Percentiles rank a stretch among this genome's conserved stretches.
These are phyloP conservation scores for Orbilia oligospora DNA, from an alignment of 2,329 filamentous ascomycete genomes.

Conservation along the genomic window DNA sequence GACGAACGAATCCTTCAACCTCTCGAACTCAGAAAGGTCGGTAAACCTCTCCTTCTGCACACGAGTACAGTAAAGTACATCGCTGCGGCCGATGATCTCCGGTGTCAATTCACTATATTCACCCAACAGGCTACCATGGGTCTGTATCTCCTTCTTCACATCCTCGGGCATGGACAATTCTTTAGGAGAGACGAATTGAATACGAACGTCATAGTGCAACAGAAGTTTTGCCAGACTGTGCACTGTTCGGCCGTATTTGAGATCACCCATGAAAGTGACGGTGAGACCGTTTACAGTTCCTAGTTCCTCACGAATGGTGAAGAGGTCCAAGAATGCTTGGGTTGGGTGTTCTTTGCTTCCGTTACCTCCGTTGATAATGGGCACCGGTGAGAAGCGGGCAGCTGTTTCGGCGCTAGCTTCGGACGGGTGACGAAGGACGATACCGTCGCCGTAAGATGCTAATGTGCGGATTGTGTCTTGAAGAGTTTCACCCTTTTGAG, in stretches of 20 bases:
- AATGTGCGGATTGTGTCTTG: slow-evolving; percentile 95
- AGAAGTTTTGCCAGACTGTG: slow-evolving; percentile 96
- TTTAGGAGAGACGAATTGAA: slow-evolving; percentile 90
- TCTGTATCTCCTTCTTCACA: slow-evolving; percentile 79
- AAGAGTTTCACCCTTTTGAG: slow-evolving; percentile 92
- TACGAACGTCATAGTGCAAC: slow-evolving; percentile 92
- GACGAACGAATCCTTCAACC: slow-evolving; percentile 87
- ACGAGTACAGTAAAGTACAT: slow-evolving; percentile 96
- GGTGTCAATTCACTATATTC: slow-evolving; percentile 85
- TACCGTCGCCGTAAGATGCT: slow-evolving; percentile 92
- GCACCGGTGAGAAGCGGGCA: slow-evolving; percentile 87
- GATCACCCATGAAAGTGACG: slow-evolving; percentile 94
- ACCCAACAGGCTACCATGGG: slow-evolving; percentile 80
- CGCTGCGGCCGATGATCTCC: slow-evolving; percentile 86
- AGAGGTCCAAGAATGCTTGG: slow-evolving; percentile 96
- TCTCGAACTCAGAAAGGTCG: slow-evolving; percentile 84
- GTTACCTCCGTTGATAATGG: slow-evolving; percentile 95
- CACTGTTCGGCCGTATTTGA: slow-evolving; percentile 92
- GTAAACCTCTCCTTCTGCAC: slow-evolving; percentile 97
- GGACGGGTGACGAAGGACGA: slow-evolving; percentile 94
- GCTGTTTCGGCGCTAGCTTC: slow-evolving; percentile 85
- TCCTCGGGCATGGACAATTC: slow-evolving; percentile 81
- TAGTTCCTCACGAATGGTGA: slow-evolving; percentile 97
- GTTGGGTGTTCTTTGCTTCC: slow-evolving; percentile 96
- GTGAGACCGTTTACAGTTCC: slow-evolving; percentile 95